Percentiles rank a stretch among this genome's conserved stretches.
Evolutionary conservation across 2,329 filamentous ascomycete genomes (phyloP).

Genomic region (Monilinia vaccinii-corymbosi): DNA sequence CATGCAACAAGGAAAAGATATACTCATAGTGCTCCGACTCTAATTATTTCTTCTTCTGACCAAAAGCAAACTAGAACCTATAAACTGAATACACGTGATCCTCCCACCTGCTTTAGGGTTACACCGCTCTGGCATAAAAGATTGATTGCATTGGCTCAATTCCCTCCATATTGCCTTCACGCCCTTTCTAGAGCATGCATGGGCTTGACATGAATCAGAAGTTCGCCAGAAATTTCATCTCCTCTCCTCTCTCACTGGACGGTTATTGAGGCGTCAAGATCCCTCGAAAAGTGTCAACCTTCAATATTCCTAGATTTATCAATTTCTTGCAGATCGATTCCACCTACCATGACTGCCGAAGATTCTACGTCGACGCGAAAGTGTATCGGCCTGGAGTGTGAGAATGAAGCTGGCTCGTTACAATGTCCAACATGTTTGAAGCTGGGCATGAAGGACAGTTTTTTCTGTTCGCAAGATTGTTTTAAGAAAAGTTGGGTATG

Average conservation of each 20-base stretch:
- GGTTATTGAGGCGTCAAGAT: neutral
- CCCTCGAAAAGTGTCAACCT: neutral
- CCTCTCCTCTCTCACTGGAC: neutral
- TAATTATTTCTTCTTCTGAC: no score
- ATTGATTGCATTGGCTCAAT: neutral
- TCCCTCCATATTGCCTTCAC: neutral
- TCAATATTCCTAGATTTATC: neutral
- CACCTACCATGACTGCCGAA: conserved; percentile 30
- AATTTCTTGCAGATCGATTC: neutral
- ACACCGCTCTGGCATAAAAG: neutral
- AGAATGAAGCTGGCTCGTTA: conserved; percentile 73
- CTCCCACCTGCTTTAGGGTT: no score
- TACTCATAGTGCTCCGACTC: neutral
- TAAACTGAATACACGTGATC: no score
- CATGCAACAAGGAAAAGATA: neutral
- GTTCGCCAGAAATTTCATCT: neutral
- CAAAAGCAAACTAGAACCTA: no score
- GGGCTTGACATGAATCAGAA: neutral
- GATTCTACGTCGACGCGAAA: conserved; percentile 48
- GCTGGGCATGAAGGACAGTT: conserved; percentile 77
- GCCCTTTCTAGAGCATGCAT: neutral
- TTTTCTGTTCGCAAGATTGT: conserved; percentile 96
- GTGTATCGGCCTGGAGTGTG: conserved; percentile 76
- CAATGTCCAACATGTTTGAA: conserved; percentile 96
- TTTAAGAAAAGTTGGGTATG: conserved; percentile 98